Percentiles rank a stretch among this genome's conserved stretches.
Conservation (phyloP, 345 rosid species). For the Arabidopsis suecica region DNA sequence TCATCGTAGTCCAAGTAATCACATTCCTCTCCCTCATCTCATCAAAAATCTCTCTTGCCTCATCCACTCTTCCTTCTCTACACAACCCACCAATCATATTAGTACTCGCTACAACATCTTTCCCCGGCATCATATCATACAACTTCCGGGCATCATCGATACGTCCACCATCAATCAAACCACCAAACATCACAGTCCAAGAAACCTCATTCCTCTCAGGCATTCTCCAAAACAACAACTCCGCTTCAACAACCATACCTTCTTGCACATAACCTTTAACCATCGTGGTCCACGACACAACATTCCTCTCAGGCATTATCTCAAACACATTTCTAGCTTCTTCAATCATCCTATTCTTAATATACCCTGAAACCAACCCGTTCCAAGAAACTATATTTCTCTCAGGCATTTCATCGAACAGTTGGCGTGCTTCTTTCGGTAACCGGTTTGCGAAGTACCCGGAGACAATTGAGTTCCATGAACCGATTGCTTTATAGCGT, state of each 20-base stretch:
- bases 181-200: conserved; percentile 88
- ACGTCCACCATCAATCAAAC: conserved; percentile 62
- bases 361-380: conserved; percentile 69
- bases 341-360: conserved; percentile 58
- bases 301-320: conserved; percentile 68
- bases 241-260: conserved; percentile 66
- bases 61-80: conserved; percentile 58
- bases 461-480: conserved; percentile 72
- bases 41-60: conserved; percentile 72
- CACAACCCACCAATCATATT: conserved; percentile 80
- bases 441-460: conserved; percentile 62
- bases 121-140: conserved; percentile 71
- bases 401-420: conserved; percentile 75
- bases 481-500: conserved; percentile 48
- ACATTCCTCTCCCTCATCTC: conserved; percentile 65
- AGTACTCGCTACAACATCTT: conserved; percentile 82
- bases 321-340: conserved; percentile 69
- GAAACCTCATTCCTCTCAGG: conserved; percentile 79
- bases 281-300: conserved; percentile 80
- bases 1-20: conserved; percentile 79
- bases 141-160: conserved; percentile 63
- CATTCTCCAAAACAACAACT: conserved; percentile 69
- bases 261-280: conserved; percentile 68
- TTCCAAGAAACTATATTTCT: conserved; percentile 78
- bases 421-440: conserved; percentile 53